A percentile compares a stretch with the other conserved stretches of the same genome.
These are phyloP conservation scores for Platanthera guangdongensis DNA, from an alignment of 106 monocot species.

Conservation along the genomic window DNA sequence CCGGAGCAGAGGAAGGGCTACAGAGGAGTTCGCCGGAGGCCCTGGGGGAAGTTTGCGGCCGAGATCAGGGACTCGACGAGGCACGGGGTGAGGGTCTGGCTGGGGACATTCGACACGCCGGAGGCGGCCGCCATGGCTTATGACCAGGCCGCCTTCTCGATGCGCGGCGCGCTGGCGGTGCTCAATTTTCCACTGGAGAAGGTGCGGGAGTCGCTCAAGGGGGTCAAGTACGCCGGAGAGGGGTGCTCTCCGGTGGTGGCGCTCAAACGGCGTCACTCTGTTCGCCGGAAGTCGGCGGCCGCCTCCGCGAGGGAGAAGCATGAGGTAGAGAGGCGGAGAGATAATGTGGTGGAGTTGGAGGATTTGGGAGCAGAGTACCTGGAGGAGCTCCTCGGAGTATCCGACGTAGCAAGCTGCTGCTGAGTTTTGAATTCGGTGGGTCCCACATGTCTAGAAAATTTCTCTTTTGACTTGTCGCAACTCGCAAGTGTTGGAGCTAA, in stretches of 20 bases:
- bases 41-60: conserved; percentile 35
- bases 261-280: conserved; percentile 21
- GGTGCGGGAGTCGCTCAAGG: conserved; percentile 18
- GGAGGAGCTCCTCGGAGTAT: conserved; percentile 21
- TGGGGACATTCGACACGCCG: conserved; percentile 35
- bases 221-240: conserved; percentile 5
- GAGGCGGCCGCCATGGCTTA: conserved; percentile 33
- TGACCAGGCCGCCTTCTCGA: conserved; percentile 30
- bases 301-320: background rate
- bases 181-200: conserved; percentile 31
- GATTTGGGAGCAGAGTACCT: conserved; percentile 28
- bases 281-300: conserved; percentile 13
- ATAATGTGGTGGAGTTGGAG: conserved; percentile 25
- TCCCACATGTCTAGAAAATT: too few relatives aligned
- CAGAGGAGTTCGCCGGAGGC: conserved; percentile 25
- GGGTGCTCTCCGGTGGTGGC: conserved; percentile 31
- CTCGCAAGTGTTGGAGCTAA: too few relatives aligned
- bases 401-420: background rate
- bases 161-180: conserved; percentile 23
- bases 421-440: background rate
- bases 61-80: conserved; percentile 37
- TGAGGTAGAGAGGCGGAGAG: background rate
- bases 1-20: conserved; percentile 13
- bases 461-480: too few relatives aligned
- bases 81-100: conserved; percentile 23